Percentiles rank a stretch among this genome's conserved stretches.
Conservation (phyloP, 2,329 filamentous ascomycete genomes). For the Neonectria magnoliae region DNA sequence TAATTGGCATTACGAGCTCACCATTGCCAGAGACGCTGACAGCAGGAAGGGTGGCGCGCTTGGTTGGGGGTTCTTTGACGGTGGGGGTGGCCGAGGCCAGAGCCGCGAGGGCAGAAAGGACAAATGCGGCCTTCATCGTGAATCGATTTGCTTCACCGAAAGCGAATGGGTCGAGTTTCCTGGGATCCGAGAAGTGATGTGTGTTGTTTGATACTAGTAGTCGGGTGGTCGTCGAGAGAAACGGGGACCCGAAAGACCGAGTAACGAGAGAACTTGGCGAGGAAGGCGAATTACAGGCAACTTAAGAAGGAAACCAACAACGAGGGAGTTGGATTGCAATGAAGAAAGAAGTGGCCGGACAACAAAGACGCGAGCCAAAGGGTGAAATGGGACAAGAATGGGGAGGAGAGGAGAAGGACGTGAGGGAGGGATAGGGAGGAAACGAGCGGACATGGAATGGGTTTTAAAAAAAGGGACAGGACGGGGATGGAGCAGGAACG, state of each 20-base stretch:
- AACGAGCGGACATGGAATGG: constrained; percentile 37
- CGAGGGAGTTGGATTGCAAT: constrained; percentile 48
- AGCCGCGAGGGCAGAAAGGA: constrained; percentile 61
- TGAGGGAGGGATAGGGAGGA: constrained; percentile 27
- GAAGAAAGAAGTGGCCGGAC: constrained; percentile 38
- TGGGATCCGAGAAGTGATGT: constrained; percentile 9
- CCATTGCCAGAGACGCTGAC: constrained; percentile 68
- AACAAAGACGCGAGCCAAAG: constrained; percentile 29
- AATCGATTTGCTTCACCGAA: constrained; percentile 16
- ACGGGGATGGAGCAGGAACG: constrained; percentile 1
- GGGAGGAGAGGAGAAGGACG: constrained; percentile 34
- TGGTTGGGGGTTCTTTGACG: constrained; percentile 59
- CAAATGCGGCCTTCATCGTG: constrained; percentile 60
- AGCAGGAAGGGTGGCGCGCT: constrained; percentile 60
- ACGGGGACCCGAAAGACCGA: constrained; percentile 10
- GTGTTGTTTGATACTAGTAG: constrained; percentile 18
- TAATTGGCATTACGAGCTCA: constrained; percentile 43
- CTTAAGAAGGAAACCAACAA: constrained; percentile 47
- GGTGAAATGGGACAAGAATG: constrained; percentile 35
- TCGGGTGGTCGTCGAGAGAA: constrained; percentile 14
- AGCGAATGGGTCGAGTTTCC: constrained; percentile 28
- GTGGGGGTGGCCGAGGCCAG: constrained; percentile 58
- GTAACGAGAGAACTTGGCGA: constrained; percentile 35
- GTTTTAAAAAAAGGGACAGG: constrained; percentile 34
- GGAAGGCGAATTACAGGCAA: constrained; percentile 36